Evolutionary conservation across 306 rosid genomes (phyloP), one percentile per base, ranked within the genome.

Genomic region (Spatholobus suberectus): DNA sequence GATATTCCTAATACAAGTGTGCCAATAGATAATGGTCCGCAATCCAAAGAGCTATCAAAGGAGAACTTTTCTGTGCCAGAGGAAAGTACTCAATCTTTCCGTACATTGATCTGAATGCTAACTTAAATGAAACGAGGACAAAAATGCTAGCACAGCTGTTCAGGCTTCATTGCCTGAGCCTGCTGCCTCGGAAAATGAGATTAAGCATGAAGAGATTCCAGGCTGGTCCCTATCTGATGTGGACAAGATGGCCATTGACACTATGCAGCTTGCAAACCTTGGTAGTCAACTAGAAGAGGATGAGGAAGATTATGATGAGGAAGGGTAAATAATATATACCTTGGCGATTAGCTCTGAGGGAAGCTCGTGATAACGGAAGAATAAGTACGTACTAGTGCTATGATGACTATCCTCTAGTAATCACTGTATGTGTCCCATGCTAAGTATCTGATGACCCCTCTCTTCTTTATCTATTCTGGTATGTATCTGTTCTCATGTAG

Each of bases 261-360:
- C 98, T 8, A 73, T 89, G 78, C 96, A 92, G 86, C 93, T 93
- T 32, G 97, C 96, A 40, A 90, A 87, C 44, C 91, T 96, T 35
- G 85, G 92, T 66, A 78, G 82, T 74, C 81, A 88, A 57, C 29
- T 90, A 75, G 98, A 96, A 0, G 97, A 95, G 87, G 99, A 92
- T 20, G 98, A 93, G 27, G 99, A 95, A 79, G 98, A 96, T 76
- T 93, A 96, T 24, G 98, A 96, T 14, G 99, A 92, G 76, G 99
- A 96, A 85, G 94, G 91, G 76, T 94, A 70, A 80, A 12, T 24
- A 32, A 35, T 73, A 14, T 29, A 74, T 43, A 52, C 62, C 61
- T n/a, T 69, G 26, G 40, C 73, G 69, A 82, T 69, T 69, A 14
- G 15, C 62, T 73, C 73, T 70, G 70, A 27, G 68, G 82, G 72